A percentile compares a stretch with the other conserved stretches of the same genome.
These are phyloP conservation scores for Podila epigama DNA, from an alignment of 192 early-diverging fungal genomes.

Conservation along the genomic window DNA sequence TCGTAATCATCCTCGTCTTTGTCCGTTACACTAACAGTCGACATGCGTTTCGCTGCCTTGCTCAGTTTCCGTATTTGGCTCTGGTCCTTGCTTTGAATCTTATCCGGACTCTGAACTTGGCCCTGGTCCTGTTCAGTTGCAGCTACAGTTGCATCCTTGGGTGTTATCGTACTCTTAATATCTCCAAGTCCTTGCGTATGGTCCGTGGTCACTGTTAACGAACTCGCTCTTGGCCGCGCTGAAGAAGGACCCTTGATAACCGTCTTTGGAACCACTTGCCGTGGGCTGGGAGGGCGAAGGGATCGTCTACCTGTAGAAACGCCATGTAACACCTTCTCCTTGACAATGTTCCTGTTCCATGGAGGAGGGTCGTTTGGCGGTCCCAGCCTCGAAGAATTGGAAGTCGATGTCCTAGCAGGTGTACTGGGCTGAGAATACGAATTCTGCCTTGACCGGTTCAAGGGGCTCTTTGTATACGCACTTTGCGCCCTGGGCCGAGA, in stretches of 20 bases:
- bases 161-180: too few species aligned
- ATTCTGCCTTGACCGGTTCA: constrained; percentile 28
- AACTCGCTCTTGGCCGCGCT: constrained; percentile 2
- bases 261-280: constrained; percentile 5
- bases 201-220: too few species aligned
- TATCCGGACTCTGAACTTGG: too few species aligned
- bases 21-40: too few species aligned
- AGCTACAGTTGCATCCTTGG: too few species aligned
- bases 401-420: background rate
- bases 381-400: background rate
- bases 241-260: background rate
- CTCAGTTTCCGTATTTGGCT: too few species aligned
- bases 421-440: constrained; percentile 8
- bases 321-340: constrained; percentile 15
- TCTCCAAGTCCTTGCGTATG: too few species aligned
- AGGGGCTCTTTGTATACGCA: constrained; percentile 1
- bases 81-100: too few species aligned
- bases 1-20: constrained; percentile 13
- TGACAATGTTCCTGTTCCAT: constrained; percentile 30
- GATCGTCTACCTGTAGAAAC: background rate
- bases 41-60: too few species aligned
- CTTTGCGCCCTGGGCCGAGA: background rate
- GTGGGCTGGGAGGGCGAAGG: background rate
- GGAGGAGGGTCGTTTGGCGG: constrained; percentile 2
- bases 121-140: too few species aligned